Conservation (phyloP, 2,329 filamentous ascomycete genomes). For the Amauroascus niger region DNA sequence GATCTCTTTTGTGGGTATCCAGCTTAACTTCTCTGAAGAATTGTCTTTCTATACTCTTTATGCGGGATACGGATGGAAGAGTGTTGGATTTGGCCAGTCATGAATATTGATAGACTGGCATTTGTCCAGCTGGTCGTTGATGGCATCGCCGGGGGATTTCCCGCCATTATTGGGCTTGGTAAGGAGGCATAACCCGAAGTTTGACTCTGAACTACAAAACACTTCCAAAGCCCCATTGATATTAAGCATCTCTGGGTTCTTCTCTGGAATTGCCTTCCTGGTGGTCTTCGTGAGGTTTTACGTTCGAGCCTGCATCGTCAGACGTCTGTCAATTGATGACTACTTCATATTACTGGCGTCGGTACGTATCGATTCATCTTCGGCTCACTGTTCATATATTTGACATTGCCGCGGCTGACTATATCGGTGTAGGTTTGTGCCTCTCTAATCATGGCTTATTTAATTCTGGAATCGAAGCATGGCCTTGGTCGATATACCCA, state of each 20-base stretch:
- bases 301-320: slow-evolving; percentile 10
- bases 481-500: slow-evolving; percentile 41
- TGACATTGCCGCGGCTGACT: background rate
- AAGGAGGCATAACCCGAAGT: background rate
- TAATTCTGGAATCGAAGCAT: slow-evolving; percentile 37
- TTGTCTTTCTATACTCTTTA: background rate
- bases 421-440: slow-evolving; percentile 19
- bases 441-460: slow-evolving; percentile 30
- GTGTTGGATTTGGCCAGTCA: background rate
- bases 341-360: slow-evolving; percentile 13
- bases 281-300: slow-evolving; percentile 16
- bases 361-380: slow-evolving; percentile 4
- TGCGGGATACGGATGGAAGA: background rate
- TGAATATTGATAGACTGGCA: slow-evolving; percentile 1
- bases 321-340: slow-evolving; percentile 14
- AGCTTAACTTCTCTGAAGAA: background rate
- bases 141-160: slow-evolving; percentile 5
- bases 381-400: background rate
- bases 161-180: background rate
- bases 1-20: background rate
- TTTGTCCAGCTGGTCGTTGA: slow-evolving; percentile 2
- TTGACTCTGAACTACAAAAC: background rate
- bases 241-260: slow-evolving; percentile 13
- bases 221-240: slow-evolving; percentile 12
- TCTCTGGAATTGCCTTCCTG: slow-evolving; percentile 14